Conservation (phyloP, 345 rosid species). For the Balakata baccata region DNA sequence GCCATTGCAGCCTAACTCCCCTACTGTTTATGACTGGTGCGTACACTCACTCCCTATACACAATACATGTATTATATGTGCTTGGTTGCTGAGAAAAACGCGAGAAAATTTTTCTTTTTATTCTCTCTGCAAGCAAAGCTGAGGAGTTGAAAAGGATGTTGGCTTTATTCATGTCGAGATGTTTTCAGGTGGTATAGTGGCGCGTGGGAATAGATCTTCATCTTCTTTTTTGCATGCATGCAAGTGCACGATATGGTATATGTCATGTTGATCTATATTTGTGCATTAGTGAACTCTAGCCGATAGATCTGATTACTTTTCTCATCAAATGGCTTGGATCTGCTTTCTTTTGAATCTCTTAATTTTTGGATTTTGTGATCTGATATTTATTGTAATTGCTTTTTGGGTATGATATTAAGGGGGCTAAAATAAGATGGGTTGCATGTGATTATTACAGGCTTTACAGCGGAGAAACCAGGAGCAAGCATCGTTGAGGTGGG, state of each 20-base stretch:
- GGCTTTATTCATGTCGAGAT: neutral
- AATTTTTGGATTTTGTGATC: no score
- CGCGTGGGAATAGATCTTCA: constrained; percentile 46
- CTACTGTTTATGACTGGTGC: constrained; percentile 93
- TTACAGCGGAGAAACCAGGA: constrained; percentile 84
- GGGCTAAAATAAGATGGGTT: neutral
- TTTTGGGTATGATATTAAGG: no score
- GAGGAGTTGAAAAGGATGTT: no score
- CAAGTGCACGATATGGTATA: constrained; percentile 11
- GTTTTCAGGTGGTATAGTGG: constrained; percentile 24
- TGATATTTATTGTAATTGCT: no score
- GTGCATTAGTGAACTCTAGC: neutral
- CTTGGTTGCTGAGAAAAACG: neutral
- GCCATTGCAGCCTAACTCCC: constrained; percentile 74
- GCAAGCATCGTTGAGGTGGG: constrained; percentile 51
- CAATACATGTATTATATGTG: neutral
- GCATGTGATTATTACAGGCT: constrained; percentile 51
- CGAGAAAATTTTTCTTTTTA: neutral
- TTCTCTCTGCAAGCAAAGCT: constrained; percentile 22
- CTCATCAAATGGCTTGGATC: constrained; percentile 17
- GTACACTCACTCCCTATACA: no score
- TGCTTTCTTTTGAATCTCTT: neutral
- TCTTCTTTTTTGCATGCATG: constrained; percentile 15
- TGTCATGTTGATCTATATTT: neutral
- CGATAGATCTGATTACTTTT: constrained; percentile 6